phyloP scores from a whole-genome alignment of 2,329 filamentous ascomycete species.

The Aureobasidium sp. region DNA sequence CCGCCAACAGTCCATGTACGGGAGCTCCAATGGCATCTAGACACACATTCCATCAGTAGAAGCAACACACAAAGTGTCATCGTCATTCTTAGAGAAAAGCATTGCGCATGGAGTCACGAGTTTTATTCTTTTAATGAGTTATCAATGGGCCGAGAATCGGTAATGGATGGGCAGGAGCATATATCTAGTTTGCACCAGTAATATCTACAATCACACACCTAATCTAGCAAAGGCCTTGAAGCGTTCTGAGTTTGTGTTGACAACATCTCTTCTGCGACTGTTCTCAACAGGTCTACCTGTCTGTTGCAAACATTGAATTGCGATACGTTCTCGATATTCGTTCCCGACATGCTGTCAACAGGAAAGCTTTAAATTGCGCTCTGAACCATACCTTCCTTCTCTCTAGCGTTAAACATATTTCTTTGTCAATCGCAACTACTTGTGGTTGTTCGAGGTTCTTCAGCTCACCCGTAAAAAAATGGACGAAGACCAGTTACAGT shows the following conservation, averaged over 20 bases:
- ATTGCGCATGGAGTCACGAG: slow-evolving; percentile 11
- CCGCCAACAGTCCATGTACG: slow-evolving; percentile 25
- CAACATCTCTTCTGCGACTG: too few species aligned
- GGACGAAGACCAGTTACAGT: neutral
- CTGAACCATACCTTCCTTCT: neutral
- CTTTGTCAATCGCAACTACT: neutral
- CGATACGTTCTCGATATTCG: neutral
- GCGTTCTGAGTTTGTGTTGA: too few species aligned
- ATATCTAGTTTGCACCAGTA: neutral
- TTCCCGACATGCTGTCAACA: neutral
- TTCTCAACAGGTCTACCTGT: neutral
- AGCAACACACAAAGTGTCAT: slow-evolving; percentile 7
- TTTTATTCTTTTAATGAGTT: slow-evolving; percentile 9
- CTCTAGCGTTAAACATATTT: neutral
- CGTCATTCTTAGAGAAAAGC: neutral
- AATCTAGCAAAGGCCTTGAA: neutral
- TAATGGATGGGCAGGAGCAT: neutral
- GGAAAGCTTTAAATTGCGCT: neutral
- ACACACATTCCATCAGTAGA: neutral
- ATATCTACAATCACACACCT: neutral
- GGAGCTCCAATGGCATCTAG: slow-evolving; percentile 18
- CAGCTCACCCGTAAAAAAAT: neutral
- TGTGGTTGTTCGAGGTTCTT: neutral
- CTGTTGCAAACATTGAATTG: too few species aligned
- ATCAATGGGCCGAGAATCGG: neutral